These are phyloP conservation scores for Ramaria rubella DNA, from an alignment of 768 basidiomycete species.

Conservation along the genomic window DNA sequence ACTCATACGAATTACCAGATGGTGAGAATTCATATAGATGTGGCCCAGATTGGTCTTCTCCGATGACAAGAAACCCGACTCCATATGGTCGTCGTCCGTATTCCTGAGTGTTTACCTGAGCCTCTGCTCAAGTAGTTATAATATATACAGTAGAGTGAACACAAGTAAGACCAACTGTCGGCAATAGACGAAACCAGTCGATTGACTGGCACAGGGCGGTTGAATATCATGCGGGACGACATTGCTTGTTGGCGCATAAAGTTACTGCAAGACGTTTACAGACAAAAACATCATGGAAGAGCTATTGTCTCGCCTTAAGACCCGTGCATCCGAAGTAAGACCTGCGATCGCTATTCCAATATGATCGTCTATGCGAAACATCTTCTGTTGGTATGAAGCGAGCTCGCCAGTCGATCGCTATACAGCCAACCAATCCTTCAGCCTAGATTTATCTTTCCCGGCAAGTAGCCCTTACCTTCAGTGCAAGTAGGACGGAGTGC, in stretches of 20 bases:
- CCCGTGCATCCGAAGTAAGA: conserved; percentile 96
- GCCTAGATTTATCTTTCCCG: too few relatives aligned
- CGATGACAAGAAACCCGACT: conserved; percentile 97
- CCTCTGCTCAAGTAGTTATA: conserved; percentile 49
- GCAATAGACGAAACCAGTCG: conserved; percentile 90
- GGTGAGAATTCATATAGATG: conserved; percentile 99
- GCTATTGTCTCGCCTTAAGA: conserved; percentile 35
- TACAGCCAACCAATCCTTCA: background rate
- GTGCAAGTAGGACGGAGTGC: conserved; percentile 83
- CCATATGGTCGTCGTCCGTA: conserved; percentile 97
- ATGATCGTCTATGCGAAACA: conserved; percentile 99
- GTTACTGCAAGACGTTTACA: conserved; percentile 46
- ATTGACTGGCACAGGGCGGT: conserved; percentile 89
- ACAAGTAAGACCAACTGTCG: conserved; percentile 61
- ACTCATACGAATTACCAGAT: conserved; percentile 94
- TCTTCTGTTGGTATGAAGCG: conserved; percentile 99
- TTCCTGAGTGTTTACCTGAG: conserved; percentile 97
- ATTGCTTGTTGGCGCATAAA: conserved; percentile 99
- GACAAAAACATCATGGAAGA: background rate
- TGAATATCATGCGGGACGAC: conserved; percentile 91
- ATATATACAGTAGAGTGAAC: background rate
- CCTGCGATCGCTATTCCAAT: conserved; percentile 99
- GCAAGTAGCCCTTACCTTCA: conserved; percentile 92
- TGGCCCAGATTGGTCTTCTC: conserved; percentile 92
- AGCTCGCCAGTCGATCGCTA: conserved; percentile 97